Conservation (phyloP, 2,329 filamentous ascomycete genomes). For the Ophiostoma piceae region DNA sequence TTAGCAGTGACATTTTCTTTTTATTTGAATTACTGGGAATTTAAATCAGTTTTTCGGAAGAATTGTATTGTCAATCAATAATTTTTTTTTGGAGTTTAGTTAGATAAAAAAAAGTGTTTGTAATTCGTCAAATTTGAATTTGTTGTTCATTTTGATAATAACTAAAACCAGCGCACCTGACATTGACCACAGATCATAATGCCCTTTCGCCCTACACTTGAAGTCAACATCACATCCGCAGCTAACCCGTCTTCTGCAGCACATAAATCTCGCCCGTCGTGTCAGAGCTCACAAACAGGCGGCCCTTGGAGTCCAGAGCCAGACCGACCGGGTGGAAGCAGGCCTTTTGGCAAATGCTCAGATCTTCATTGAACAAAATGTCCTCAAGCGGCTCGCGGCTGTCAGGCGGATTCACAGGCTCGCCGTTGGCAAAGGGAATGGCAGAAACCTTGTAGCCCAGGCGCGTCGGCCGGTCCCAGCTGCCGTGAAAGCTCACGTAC, state of each 20-base stretch:
- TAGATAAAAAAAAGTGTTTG: no score
- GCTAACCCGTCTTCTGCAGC: slow-evolving; percentile 31
- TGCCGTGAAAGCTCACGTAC: slow-evolving; percentile 67
- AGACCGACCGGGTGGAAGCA: slow-evolving; percentile 63
- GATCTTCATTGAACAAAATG: slow-evolving; percentile 39
- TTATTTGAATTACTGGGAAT: no score
- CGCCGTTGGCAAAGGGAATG: slow-evolving; percentile 35
- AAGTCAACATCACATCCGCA: no score
- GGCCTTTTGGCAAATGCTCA: slow-evolving; percentile 46
- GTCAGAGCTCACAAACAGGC: slow-evolving; percentile 60
- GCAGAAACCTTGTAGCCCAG: slow-evolving; percentile 45
- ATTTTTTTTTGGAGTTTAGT: no score
- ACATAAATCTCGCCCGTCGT: slow-evolving; percentile 62
- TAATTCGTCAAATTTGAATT: no score
- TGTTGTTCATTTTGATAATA: no score
- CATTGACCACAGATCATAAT: no score
- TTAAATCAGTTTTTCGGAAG: no score
- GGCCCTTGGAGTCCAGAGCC: slow-evolving; percentile 45
- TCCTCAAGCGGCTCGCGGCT: background rate
- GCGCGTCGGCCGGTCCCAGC: slow-evolving; percentile 48
- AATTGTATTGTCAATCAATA: no score
- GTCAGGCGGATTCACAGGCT: background rate
- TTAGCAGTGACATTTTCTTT: no score
- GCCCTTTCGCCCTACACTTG: no score
- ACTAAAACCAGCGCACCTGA: no score